These are phyloP conservation scores for Gnaphalium uliginosum DNA, from an alignment of 129 eudicot species.

Conservation along the genomic window DNA sequence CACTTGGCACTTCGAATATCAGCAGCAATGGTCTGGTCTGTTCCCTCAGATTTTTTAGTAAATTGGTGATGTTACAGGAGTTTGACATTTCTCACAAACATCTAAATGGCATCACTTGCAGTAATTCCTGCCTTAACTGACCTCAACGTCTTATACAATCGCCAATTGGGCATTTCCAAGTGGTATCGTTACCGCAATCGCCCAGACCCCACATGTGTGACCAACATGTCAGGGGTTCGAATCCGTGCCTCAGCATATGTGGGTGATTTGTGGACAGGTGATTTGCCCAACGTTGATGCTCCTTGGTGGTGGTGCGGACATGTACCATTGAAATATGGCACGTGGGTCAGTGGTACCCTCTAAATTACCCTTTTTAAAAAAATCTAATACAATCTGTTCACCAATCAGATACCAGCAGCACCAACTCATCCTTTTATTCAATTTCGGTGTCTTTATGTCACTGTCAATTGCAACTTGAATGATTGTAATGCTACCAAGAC, in stretches of 20 bases:
- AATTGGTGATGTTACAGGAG: conserved; percentile 47
- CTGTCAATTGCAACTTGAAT: conserved; percentile 41
- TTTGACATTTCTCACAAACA: conserved; percentile 64
- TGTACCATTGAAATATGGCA: too few species aligned
- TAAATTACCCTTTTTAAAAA: too few species aligned
- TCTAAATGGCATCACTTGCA: conserved; percentile 57
- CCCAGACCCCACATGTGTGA: too few species aligned
- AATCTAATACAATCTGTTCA: conserved; percentile 60
- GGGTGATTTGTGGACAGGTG: too few species aligned
- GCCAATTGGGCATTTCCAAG: too few species aligned
- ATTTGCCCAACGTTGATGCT: too few species aligned
- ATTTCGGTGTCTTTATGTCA: conserved; percentile 67
- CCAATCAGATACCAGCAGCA: conserved; percentile 59
- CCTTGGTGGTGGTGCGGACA: too few species aligned
- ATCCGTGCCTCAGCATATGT: too few species aligned
- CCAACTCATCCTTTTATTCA: conserved; percentile 50
- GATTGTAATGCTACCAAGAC: conserved; percentile 35
- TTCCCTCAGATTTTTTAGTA: conserved; percentile 51
- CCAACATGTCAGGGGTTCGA: too few species aligned
- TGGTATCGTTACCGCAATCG: too few species aligned
- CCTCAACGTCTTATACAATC: conserved; percentile 63
- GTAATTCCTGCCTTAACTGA: conserved; percentile 39
- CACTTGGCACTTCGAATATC: conserved; percentile 53
- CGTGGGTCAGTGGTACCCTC: too few species aligned
- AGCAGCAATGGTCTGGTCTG: conserved; percentile 51